Conservation (phyloP, 1,284 basidiomycete genomes). For the Ustilago nuda region DNA sequence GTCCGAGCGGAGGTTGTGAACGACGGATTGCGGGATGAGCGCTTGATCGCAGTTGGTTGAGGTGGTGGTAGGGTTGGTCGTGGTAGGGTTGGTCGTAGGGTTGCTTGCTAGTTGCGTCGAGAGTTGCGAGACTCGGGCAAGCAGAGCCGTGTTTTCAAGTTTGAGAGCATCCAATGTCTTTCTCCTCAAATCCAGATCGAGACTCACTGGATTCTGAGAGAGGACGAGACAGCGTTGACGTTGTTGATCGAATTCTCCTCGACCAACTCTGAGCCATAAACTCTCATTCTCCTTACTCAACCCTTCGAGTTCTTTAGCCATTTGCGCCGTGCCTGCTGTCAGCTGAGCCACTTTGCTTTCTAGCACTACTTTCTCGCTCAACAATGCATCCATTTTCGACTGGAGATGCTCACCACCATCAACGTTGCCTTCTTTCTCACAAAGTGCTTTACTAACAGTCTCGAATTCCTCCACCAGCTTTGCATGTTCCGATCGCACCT, state of each 20-base stretch:
- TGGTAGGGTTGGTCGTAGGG: too few species aligned
- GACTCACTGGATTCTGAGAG: slow-evolving; percentile 79
- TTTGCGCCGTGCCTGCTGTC: slow-evolving; percentile 38
- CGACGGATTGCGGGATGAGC: slow-evolving; percentile 74
- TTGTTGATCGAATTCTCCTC: slow-evolving; percentile 80
- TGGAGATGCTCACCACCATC: slow-evolving; percentile 15
- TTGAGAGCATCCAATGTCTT: slow-evolving; percentile 78
- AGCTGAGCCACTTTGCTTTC: slow-evolving; percentile 54
- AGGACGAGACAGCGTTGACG: slow-evolving; percentile 79
- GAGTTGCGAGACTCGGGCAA: slow-evolving; percentile 68
- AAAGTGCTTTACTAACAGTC: slow-evolving; percentile 3
- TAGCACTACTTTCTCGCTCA: slow-evolving; percentile 32
- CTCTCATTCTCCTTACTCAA: slow-evolving; percentile 81
- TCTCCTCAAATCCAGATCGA: slow-evolving; percentile 78
- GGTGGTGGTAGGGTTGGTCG: slow-evolving; percentile 26
- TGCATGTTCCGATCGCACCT: slow-evolving; percentile 27
- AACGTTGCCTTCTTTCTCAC: slow-evolving; percentile 21
- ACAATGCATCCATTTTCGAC: neutral
- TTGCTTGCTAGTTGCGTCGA: slow-evolving; percentile 2
- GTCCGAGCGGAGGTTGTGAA: slow-evolving; percentile 76
- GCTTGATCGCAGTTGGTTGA: slow-evolving; percentile 70
- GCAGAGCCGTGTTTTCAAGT: slow-evolving; percentile 79
- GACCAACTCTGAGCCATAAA: slow-evolving; percentile 73
- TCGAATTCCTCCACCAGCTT: slow-evolving; percentile 18
- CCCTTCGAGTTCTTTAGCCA: slow-evolving; percentile 73